Conservation (phyloP, 2,329 filamentous ascomycete genomes). For the Huntiella omanensis region DNA sequence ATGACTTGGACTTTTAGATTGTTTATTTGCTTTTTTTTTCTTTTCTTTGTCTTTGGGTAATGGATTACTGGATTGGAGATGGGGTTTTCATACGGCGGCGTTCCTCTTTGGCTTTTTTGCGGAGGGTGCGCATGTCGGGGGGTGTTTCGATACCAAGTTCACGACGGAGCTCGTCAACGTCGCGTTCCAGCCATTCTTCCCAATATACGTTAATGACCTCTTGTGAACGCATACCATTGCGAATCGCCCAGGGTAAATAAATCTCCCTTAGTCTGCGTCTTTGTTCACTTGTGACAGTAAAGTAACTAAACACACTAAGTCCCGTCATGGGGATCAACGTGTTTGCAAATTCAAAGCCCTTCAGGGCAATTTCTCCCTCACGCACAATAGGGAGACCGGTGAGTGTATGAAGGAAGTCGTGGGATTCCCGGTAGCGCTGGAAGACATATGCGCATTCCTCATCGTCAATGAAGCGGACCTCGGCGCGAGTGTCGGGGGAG, state of each 20-base stretch:
- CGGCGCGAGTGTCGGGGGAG: slow-evolving; percentile 67
- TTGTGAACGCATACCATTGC: slow-evolving; percentile 56
- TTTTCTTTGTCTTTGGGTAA: slow-evolving; percentile 50
- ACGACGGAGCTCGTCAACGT: slow-evolving; percentile 55
- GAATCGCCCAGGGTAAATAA: slow-evolving; percentile 80
- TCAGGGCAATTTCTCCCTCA: slow-evolving; percentile 95
- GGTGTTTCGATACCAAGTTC: slow-evolving; percentile 75
- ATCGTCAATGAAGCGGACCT: slow-evolving; percentile 81
- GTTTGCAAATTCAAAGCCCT: slow-evolving; percentile 94
- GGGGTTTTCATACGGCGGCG: slow-evolving; percentile 19
- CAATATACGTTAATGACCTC: slow-evolving; percentile 94
- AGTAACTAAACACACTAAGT: slow-evolving; percentile 64
- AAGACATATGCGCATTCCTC: slow-evolving; percentile 95
- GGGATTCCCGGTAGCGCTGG: slow-evolving; percentile 92
- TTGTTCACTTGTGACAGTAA: slow-evolving; percentile 69
- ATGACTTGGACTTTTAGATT: slow-evolving; percentile 45
- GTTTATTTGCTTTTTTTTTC: slow-evolving; percentile 27
- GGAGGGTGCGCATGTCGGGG: slow-evolving; percentile 63
- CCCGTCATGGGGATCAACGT: slow-evolving; percentile 91
- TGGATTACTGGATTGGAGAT: slow-evolving; percentile 67
- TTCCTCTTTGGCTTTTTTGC: slow-evolving; percentile 50
- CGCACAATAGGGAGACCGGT: slow-evolving; percentile 77
- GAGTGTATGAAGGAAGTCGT: slow-evolving; percentile 94
- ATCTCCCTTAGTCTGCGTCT: slow-evolving; percentile 51
- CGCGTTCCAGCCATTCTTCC: slow-evolving; percentile 80